Percentiles rank a stretch among this genome's conserved stretches.
phyloP scores from a whole-genome alignment of 345 rosid species.

The Gossypium thurberi region DNA sequence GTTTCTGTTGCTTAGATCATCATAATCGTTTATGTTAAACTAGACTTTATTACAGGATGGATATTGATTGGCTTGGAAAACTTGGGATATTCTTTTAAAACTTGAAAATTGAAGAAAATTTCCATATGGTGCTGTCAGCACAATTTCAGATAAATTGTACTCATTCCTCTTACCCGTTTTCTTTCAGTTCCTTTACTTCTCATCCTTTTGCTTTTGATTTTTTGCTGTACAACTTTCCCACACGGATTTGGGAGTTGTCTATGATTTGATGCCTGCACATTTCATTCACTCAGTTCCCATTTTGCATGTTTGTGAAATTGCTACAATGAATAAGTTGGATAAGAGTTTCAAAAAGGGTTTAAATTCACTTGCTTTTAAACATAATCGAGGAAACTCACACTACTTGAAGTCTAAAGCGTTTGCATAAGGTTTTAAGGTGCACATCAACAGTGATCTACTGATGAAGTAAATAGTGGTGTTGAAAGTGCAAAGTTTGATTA shows the following conservation, averaged over 20 bases:
- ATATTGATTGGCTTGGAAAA: neutral
- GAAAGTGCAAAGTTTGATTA: neutral
- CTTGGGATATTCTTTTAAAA: constrained; percentile 5
- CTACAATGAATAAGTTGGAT: neutral
- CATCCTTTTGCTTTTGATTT: neutral
- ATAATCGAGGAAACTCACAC: neutral
- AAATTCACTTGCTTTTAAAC: neutral
- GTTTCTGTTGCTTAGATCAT: constrained; percentile 6
- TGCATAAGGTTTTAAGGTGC: neutral
- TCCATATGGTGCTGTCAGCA: neutral
- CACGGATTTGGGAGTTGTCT: neutral
- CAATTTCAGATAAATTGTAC: neutral
- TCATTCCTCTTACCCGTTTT: neutral
- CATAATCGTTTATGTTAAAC: neutral
- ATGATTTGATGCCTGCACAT: constrained; percentile 9
- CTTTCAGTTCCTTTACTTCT: neutral
- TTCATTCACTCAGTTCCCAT: neutral
- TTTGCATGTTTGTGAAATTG: constrained; percentile 4
- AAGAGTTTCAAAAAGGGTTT: neutral
- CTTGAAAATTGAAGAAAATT: neutral
- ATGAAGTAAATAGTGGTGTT: neutral
- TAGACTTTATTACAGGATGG: neutral
- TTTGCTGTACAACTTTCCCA: neutral
- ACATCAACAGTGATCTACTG: too few relatives aligned
- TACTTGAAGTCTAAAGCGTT: neutral